phyloP scores from a whole-genome alignment of 768 basidiomycete species.

The Pisolithus marmoratus region DNA sequence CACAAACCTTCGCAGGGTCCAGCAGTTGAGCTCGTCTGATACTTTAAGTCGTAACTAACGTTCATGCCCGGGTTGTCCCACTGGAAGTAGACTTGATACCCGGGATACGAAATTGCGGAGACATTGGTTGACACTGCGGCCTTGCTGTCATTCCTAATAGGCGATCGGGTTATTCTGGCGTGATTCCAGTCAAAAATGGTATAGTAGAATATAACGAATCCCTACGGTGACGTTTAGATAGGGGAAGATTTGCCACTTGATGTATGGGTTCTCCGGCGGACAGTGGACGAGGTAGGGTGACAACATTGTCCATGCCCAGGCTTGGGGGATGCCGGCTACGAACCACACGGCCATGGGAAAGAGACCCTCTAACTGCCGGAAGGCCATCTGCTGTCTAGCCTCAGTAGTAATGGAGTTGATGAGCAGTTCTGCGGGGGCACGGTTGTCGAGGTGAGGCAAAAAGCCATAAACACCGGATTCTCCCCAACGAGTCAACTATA shows the following conservation, averaged over 20 bases:
- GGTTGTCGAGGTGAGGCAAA: slow-evolving; percentile 56
- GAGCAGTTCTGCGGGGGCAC: slow-evolving; percentile 46
- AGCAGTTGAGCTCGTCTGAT: slow-evolving; percentile 45
- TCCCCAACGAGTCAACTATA: slow-evolving; percentile 44
- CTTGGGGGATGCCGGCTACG: slow-evolving; percentile 52
- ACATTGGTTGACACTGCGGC: slow-evolving; percentile 53
- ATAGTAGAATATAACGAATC: slow-evolving; percentile 3
- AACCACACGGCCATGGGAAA: slow-evolving; percentile 59
- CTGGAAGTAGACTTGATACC: slow-evolving; percentile 38
- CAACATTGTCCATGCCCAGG: slow-evolving; percentile 58
- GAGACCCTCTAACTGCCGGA: slow-evolving; percentile 57
- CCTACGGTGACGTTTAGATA: slow-evolving; percentile 41
- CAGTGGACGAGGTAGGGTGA: slow-evolving; percentile 48
- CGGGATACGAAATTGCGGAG: slow-evolving; percentile 43
- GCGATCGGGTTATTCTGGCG: slow-evolving; percentile 30
- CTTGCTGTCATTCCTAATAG: slow-evolving; percentile 32
- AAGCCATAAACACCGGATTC: slow-evolving; percentile 61
- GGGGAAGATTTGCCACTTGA: slow-evolving; percentile 55
- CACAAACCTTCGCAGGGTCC: slow-evolving; percentile 35
- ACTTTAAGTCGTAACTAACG: slow-evolving; percentile 44
- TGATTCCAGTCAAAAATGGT: neutral
- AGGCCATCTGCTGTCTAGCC: slow-evolving; percentile 59
- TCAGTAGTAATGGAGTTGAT: slow-evolving; percentile 56
- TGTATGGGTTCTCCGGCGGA: slow-evolving; percentile 45
- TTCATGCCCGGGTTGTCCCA: slow-evolving; percentile 55